phyloP scores from a whole-genome alignment of 2,329 filamentous ascomycete species.

The Stenocarpella maydis region DNA sequence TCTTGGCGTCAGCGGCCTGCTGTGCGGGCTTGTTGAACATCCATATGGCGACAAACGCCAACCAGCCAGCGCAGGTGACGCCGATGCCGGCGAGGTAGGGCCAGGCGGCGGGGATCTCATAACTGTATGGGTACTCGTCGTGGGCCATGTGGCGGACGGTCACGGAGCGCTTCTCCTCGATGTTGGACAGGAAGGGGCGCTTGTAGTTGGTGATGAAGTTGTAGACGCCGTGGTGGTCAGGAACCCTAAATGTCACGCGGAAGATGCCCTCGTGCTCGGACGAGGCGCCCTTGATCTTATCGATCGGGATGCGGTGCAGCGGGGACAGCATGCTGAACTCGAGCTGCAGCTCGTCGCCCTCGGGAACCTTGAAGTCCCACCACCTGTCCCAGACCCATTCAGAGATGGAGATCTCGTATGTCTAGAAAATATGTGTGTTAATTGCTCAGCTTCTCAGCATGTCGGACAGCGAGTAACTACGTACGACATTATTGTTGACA shows the following conservation, averaged over 20 bases:
- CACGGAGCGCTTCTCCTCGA: conserved; percentile 95
- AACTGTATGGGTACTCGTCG: conserved; percentile 94
- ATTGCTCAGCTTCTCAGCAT: conserved; percentile 33
- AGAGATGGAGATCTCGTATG: conserved; percentile 87
- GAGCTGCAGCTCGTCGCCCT: conserved; percentile 81
- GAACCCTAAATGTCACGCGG: conserved; percentile 78
- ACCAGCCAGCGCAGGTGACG: conserved; percentile 83
- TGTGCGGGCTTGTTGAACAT: conserved; percentile 69
- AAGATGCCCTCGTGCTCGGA: conserved; percentile 74
- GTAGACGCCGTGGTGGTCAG: conserved; percentile 99
- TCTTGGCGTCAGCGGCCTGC: conserved; percentile 50
- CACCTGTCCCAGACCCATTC: conserved; percentile 82
- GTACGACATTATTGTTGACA: conserved; percentile 94
- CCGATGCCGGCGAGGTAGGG: conserved; percentile 92
- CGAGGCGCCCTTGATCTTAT: conserved; percentile 56
- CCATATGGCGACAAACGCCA: conserved; percentile 88
- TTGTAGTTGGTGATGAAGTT: conserved; percentile 98
- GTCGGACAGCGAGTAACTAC: conserved; percentile 49
- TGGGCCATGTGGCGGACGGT: conserved; percentile 97
- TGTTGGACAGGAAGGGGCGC: conserved; percentile 84
- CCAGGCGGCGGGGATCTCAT: conserved; percentile 88
- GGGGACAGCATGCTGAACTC: conserved; percentile 99
- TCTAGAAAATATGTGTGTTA: conserved; percentile 57
- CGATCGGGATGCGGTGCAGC: conserved; percentile 86
- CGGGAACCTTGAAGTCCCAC: conserved; percentile 74